A percentile compares a stretch with the other conserved stretches of the same genome.
phyloP scores from a whole-genome alignment of 345 rosid species.

The Populus alba region DNA sequence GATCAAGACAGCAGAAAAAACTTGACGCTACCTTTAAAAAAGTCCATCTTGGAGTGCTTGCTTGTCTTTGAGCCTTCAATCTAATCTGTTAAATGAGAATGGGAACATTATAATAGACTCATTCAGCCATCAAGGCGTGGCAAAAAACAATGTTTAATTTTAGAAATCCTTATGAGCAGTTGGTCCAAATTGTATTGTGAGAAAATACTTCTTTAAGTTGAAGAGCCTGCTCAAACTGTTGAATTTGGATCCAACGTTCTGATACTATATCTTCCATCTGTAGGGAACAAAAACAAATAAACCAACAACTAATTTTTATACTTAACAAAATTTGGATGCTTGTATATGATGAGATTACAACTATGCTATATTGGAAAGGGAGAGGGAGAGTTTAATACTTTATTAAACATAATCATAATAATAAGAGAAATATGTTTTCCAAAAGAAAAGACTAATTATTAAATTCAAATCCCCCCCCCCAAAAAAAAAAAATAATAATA shows the following conservation, averaged over 20 bases:
- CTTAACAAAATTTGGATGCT: background rate
- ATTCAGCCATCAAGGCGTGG: background rate
- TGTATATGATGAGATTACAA: background rate
- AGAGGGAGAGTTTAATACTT: background rate
- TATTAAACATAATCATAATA: background rate
- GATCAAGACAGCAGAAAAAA: background rate
- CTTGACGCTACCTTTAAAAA: slow-evolving; percentile 50
- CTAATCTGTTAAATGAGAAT: slow-evolving; percentile 37
- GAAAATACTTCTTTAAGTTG: slow-evolving; percentile 35
- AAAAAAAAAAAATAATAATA: too few relatives aligned
- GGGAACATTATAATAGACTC: background rate
- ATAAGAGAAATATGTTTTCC: background rate
- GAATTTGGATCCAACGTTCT: slow-evolving; percentile 71
- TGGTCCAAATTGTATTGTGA: background rate
- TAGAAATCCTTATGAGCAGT: background rate
- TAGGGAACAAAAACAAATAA: slow-evolving; percentile 6
- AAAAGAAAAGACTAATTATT: background rate
- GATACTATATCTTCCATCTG: slow-evolving; percentile 57
- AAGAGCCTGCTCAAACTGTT: slow-evolving; percentile 67
- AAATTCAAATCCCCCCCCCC: background rate
- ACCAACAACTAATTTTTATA: background rate
- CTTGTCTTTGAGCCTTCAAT: slow-evolving; percentile 32
- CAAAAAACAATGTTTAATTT: background rate
- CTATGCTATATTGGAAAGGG: too few relatives aligned
- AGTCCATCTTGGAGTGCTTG: slow-evolving; percentile 36